These are phyloP conservation scores for Omphalotus guepiniiformis DNA, from an alignment of 768 basidiomycete species.

Conservation along the genomic window DNA sequence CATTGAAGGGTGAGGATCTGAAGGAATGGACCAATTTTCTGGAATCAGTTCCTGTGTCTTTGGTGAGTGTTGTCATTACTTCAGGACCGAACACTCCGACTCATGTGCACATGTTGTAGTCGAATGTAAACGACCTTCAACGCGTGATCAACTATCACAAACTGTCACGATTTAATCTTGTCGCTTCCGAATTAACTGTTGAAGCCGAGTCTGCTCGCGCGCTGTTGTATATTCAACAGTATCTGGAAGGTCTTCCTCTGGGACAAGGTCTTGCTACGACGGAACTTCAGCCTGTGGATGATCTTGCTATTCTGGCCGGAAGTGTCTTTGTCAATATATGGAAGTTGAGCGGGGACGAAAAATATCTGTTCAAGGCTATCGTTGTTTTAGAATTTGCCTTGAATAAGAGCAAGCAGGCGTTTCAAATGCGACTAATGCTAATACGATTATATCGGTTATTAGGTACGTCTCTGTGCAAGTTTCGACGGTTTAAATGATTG, in stretches of 20 bases:
- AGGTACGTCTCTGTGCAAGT: slow-evolving; percentile 38
- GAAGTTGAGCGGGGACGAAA: slow-evolving; percentile 49
- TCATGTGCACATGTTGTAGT: slow-evolving; percentile 28
- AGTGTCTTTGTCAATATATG: slow-evolving; percentile 65
- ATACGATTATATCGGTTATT: slow-evolving; percentile 80
- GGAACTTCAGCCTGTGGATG: slow-evolving; percentile 86
- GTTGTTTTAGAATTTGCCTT: slow-evolving; percentile 69
- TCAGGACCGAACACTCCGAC: slow-evolving; percentile 2
- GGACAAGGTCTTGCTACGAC: slow-evolving; percentile 64
- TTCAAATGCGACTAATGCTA: slow-evolving; percentile 70
- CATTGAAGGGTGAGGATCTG: slow-evolving; percentile 43
- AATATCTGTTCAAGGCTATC: slow-evolving; percentile 59
- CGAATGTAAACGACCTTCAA: slow-evolving; percentile 50
- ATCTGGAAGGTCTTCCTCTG: slow-evolving; percentile 62
- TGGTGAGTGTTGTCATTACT: slow-evolving; percentile 31
- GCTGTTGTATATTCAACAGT: slow-evolving; percentile 50
- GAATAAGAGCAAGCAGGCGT: slow-evolving; percentile 72
- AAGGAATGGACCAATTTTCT: slow-evolving; percentile 53
- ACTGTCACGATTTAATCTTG: slow-evolving; percentile 59
- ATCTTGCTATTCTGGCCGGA: slow-evolving; percentile 71
- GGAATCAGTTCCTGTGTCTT: slow-evolving; percentile 39
- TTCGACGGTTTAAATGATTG: neutral
- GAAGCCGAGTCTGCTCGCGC: slow-evolving; percentile 55
- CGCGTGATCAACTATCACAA: slow-evolving; percentile 74
- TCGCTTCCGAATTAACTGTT: slow-evolving; percentile 42